Evolutionary conservation across 164 flowering plant genomes (phyloP).

Genomic region (Vitis rotundifolia): DNA sequence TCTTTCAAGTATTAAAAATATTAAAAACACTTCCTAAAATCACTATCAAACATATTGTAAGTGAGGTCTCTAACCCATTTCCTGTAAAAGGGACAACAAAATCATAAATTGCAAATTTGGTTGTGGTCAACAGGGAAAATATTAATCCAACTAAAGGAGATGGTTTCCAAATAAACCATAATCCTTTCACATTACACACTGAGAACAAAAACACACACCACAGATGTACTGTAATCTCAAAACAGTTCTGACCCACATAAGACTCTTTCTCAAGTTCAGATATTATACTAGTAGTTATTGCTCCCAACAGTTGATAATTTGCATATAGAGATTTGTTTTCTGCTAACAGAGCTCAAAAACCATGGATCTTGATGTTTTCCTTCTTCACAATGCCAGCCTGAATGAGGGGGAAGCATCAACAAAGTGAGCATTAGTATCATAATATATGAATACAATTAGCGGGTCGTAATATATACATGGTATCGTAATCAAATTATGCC

Average conservation of each 20-base stretch:
- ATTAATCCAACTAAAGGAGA: not conserved
- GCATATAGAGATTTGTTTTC: not conserved
- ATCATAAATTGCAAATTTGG: not conserved
- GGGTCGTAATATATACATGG: too few species aligned
- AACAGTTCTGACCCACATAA: too few species aligned
- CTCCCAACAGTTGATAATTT: not conserved
- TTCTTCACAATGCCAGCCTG: conserved; percentile 52
- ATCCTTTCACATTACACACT: not conserved
- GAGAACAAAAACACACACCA: not conserved
- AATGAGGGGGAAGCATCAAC: not conserved
- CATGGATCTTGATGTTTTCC: conserved; percentile 46
- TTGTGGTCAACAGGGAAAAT: too few species aligned
- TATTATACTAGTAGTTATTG: too few species aligned
- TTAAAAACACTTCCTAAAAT: too few species aligned
- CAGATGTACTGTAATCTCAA: not conserved
- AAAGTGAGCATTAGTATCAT: not conserved
- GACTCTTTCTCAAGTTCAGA: not conserved
- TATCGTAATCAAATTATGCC: not conserved
- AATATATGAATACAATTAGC: too few species aligned
- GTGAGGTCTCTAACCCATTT: too few species aligned
- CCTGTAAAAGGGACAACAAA: too few species aligned
- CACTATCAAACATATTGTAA: too few species aligned
- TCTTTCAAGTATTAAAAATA: too few species aligned
- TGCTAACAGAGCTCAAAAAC: conserved; percentile 21
- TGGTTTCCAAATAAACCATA: conserved; percentile 2